Evolutionary conservation across 306 rosid species (phyloP), one percentile per base, ranked within the genome.

Genomic region (Prunus fruticosa): DNA sequence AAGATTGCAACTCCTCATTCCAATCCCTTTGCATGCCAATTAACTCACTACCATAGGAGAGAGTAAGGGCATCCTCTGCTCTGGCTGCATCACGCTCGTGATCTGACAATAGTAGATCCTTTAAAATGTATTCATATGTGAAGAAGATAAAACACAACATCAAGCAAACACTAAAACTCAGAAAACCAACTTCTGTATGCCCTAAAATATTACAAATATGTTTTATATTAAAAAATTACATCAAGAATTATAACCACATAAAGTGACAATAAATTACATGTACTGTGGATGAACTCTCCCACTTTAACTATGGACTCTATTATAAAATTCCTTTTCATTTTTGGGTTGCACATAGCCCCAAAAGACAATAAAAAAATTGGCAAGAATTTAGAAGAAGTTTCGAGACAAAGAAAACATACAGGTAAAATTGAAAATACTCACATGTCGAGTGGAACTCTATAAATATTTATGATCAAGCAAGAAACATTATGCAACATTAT

Each of bases 21-120:
- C 99, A 96, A 88, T 96, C 99, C 80, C 99, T 87, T 85, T 89
- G 98, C 99, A 92, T 96, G 73, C 99, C 99, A 80, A 92, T 96
- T 65, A 96, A 86, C 90, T 96, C 99, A 79, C 93, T 92, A 34
- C 97, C 99, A 67, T 88, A 96, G 28, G 96, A 84, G 69, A 96
- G 99, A 78, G 95, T 87, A 71, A 96, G 87, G 22, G 97, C 87
- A 81, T 89, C 92, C 84, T 96, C 99, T 57, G 99, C 99, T 76
- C 98, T 89, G 61, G 99, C 93, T 25, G 98, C 90, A 81, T 96
- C 96, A 18, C 97, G 91, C 67, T 81, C 93, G 80, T 96, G 98
- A 76, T 96, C 99, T 96, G 88, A 73, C 76, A 81, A 83, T 49
- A 73, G 61, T 20, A 71, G 62, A 71, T 65, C 47, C 11, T 32